Conservation (phyloP, 352 stramenopile genomes). For the Nothophytophthora sp. region DNA sequence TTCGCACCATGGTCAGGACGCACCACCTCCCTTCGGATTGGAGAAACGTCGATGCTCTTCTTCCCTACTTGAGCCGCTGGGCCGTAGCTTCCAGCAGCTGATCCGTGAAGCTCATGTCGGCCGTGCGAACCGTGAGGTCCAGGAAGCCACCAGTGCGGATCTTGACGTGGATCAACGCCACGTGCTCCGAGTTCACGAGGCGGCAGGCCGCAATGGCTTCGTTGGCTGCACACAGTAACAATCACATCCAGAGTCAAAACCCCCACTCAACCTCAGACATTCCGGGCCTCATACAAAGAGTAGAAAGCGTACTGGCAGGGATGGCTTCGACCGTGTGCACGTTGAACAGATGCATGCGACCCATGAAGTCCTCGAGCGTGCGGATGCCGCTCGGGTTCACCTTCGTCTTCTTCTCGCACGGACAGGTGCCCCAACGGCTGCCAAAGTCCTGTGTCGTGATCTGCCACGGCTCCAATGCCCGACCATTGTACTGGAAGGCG, state of each 20-base stretch:
- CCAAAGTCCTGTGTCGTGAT: slow-evolving; percentile 91
- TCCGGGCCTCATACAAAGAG: neutral
- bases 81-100: slow-evolving; percentile 65
- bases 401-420: slow-evolving; percentile 85
- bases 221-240: slow-evolving; percentile 51
- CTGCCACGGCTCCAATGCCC: slow-evolving; percentile 75
- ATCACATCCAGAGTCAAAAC: slow-evolving; percentile 11
- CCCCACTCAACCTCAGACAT: slow-evolving; percentile 7
- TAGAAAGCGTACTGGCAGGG: slow-evolving; percentile 68
- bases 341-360: slow-evolving; percentile 74
- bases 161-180: slow-evolving; percentile 87
- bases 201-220: slow-evolving; percentile 85
- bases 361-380: slow-evolving; percentile 83
- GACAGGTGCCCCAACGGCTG: slow-evolving; percentile 76
- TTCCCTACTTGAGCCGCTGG: slow-evolving; percentile 65
- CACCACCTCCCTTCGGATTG: too few relatives aligned
- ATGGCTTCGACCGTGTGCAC: slow-evolving; percentile 88
- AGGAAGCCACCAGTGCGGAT: slow-evolving; percentile 81
- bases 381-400: slow-evolving; percentile 80
- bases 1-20: slow-evolving; percentile 1
- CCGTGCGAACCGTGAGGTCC: slow-evolving; percentile 84
- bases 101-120: slow-evolving; percentile 83
- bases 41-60: too few relatives aligned
- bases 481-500: slow-evolving; percentile 83
- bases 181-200: slow-evolving; percentile 79